Conservation (phyloP, 2,329 filamentous ascomycete species). For the Arthrobotrys entomopaga region DNA sequence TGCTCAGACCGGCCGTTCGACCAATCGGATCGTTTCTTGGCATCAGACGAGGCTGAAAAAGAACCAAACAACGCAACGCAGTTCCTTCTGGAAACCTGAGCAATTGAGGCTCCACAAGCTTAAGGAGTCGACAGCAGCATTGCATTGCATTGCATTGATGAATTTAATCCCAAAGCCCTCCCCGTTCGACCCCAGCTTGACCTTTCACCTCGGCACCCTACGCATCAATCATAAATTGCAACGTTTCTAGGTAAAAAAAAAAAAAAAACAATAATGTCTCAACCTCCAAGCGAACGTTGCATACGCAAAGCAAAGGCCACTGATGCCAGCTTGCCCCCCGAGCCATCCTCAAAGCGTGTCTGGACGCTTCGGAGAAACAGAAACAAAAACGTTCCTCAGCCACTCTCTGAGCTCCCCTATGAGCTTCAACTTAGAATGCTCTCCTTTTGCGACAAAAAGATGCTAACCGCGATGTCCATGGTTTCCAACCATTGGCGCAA, state of each 20-base stretch:
- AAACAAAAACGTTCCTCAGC: constrained; percentile 5
- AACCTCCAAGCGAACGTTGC: neutral
- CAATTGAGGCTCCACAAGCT: too few relatives aligned
- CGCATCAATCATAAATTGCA: neutral
- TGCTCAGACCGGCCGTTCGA: neutral
- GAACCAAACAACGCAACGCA: too few relatives aligned
- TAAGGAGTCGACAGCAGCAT: too few relatives aligned
- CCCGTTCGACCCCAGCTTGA: too few relatives aligned
- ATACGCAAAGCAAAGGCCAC: neutral
- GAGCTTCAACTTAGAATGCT: constrained; percentile 40
- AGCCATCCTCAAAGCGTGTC: constrained; percentile 12
- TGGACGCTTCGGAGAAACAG: constrained; percentile 6
- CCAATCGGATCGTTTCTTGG: neutral
- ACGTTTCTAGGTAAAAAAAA: too few relatives aligned
- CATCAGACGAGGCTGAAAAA: too few relatives aligned
- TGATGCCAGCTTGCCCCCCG: neutral
- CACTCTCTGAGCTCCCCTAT: constrained; percentile 21
- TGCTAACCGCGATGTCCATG: constrained; percentile 22
- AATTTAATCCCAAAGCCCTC: too few relatives aligned
- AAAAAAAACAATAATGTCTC: constrained; percentile 2
- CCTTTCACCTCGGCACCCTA: neutral
- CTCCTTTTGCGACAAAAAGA: constrained; percentile 23
- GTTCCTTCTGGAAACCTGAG: too few relatives aligned
- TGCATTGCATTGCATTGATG: too few relatives aligned
- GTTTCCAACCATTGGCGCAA: constrained; percentile 28